Evolutionary conservation across 768 basidiomycete species (phyloP).

Genomic region (Suillus sp.): DNA sequence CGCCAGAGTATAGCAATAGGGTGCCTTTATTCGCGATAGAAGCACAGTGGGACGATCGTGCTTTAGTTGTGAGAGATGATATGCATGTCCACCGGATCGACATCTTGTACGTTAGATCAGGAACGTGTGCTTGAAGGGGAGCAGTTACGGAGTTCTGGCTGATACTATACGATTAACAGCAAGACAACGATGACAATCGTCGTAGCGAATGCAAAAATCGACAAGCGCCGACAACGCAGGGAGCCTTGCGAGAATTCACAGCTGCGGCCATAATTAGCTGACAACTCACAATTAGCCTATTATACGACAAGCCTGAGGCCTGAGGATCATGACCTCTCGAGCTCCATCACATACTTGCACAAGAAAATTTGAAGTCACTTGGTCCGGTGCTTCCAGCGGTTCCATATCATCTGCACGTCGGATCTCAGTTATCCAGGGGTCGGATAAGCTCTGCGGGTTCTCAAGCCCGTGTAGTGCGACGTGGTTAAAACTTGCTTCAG

Average conservation of each 20-base stretch:
- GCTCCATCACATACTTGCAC: background rate
- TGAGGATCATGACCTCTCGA: background rate
- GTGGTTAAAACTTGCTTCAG: background rate
- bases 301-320: background rate
- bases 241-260: background rate
- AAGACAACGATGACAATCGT: background rate
- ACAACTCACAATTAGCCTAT: background rate
- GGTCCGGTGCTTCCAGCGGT: background rate
- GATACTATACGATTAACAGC: background rate
- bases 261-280: background rate
- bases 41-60: conserved; percentile 47
- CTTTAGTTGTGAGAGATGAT: conserved; percentile 19
- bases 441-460: background rate
- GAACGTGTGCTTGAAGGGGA: background rate
- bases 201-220: background rate
- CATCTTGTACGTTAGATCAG: conserved; percentile 12
- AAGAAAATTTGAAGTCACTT: background rate
- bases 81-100: conserved; percentile 34
- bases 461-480: background rate
- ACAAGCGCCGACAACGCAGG: background rate
- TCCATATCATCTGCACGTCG: background rate
- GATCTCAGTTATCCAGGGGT: background rate
- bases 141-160: background rate
- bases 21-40: conserved; percentile 30
- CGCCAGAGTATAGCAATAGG: conserved; percentile 45